Evolutionary conservation across 2,329 filamentous ascomycete species (phyloP).

Genomic region (Cladosporium sp.): DNA sequence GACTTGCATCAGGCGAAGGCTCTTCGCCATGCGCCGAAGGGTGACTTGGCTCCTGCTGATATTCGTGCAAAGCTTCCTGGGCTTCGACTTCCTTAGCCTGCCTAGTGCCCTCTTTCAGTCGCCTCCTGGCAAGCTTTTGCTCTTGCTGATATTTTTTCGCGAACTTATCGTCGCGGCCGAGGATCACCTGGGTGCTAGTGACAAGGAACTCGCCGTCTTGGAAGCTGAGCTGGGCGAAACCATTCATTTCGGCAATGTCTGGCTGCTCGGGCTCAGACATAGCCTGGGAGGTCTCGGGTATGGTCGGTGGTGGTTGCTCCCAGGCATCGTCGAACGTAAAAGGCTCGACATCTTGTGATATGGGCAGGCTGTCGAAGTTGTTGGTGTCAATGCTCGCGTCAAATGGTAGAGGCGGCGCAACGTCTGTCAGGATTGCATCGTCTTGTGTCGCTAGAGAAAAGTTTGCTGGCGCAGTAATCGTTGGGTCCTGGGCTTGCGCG

Average conservation of each 20-base stretch:
- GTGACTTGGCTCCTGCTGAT: conserved; percentile 32
- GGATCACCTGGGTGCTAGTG: conserved; percentile 70
- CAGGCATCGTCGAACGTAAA: conserved; percentile 12
- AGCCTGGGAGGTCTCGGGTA: conserved; percentile 2
- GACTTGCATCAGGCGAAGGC: conserved; percentile 21
- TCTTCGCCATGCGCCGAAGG: conserved; percentile 29
- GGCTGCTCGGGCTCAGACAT: conserved; percentile 14
- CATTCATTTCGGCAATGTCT: conserved; percentile 46
- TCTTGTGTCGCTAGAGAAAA: conserved; percentile 6
- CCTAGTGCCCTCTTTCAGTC: conserved; percentile 9
- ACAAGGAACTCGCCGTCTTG: conserved; percentile 76
- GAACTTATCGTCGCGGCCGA: conserved; percentile 61
- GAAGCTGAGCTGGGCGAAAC: conserved; percentile 69
- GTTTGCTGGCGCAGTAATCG: neutral
- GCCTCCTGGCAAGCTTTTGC: conserved; percentile 23
- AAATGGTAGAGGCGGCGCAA: neutral
- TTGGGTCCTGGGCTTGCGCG: neutral
- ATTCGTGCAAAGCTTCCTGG: conserved; percentile 26
- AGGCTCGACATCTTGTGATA: conserved; percentile 3
- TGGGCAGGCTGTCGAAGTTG: conserved; percentile 3
- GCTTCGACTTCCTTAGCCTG: conserved; percentile 21
- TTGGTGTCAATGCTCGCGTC: conserved; percentile 10
- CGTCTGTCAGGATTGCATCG: neutral
- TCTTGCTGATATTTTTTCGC: conserved; percentile 23
- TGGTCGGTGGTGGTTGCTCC: neutral